phyloP scores from a whole-genome alignment of 116 monocot species.

The Dioscorea cayenensis region DNA sequence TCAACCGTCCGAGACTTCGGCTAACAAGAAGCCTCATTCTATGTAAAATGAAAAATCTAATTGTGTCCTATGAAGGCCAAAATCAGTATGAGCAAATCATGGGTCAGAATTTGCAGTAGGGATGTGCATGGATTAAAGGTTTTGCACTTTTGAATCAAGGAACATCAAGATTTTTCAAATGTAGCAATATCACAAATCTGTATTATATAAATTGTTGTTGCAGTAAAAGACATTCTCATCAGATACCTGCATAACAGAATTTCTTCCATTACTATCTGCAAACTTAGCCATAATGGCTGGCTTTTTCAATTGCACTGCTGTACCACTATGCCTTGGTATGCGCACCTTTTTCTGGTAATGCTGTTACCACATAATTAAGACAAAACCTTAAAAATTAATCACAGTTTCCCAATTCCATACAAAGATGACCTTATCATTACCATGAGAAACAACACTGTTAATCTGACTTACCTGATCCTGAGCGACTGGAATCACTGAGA shows the following conservation, averaged over 20 bases:
- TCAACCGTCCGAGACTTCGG: no score
- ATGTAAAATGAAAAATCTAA: no score
- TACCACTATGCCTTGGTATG: not conserved
- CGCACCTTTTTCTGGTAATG: conserved; percentile 7
- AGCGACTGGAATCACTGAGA: not conserved
- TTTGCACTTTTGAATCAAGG: not conserved
- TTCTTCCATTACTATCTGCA: not conserved
- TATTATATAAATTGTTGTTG: not conserved
- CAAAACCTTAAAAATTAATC: not conserved
- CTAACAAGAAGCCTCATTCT: no score
- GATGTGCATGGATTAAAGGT: no score
- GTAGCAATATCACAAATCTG: not conserved
- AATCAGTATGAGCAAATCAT: not conserved
- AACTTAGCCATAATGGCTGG: not conserved
- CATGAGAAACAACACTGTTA: not conserved
- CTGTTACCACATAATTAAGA: not conserved
- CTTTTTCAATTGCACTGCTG: not conserved
- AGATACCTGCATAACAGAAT: not conserved
- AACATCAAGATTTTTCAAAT: not conserved
- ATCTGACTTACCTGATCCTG: not conserved
- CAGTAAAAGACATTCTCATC: not conserved
- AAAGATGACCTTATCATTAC: not conserved
- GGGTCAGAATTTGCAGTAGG: no score
- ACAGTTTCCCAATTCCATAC: not conserved
- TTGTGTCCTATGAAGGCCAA: no score